A percentile compares a stretch with the other conserved stretches of the same genome.
Evolutionary conservation across 768 basidiomycete genomes (phyloP).

Genomic region (Infundibulicybe gibba): DNA sequence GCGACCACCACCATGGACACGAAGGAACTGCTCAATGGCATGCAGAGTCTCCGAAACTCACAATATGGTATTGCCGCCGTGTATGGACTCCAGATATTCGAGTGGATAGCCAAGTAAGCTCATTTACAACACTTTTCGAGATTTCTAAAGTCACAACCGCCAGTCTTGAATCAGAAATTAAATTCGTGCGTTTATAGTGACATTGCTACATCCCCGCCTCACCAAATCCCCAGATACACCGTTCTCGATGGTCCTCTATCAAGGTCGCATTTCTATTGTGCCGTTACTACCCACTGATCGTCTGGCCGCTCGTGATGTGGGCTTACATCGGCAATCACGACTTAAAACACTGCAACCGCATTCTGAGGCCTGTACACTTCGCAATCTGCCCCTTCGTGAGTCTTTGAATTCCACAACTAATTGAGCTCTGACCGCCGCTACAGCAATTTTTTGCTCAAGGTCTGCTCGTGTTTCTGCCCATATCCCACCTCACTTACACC

Average conservation of each 20-base stretch:
- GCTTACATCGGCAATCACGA: constrained; percentile 33
- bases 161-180: not conserved
- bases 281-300: constrained; percentile 34
- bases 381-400: constrained; percentile 30
- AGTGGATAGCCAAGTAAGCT: constrained; percentile 34
- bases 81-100: constrained; percentile 27
- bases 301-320: constrained; percentile 34
- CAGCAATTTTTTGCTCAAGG: constrained; percentile 41
- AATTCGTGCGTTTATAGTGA: not conserved
- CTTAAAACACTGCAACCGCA: constrained; percentile 21
- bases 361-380: constrained; percentile 25
- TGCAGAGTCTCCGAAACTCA: constrained; percentile 15
- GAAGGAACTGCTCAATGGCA: constrained; percentile 2
- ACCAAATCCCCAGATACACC: constrained; percentile 24
- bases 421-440: not conserved
- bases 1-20: not conserved
- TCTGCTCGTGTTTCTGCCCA: constrained; percentile 2
- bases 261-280: constrained; percentile 37
- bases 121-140: not conserved
- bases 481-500: too few relatives aligned
- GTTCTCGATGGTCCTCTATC: constrained; percentile 31
- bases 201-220: not conserved
- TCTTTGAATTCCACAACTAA: not conserved
- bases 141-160: not conserved
- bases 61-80: constrained; percentile 30